Conservation (phyloP, 192 early-diverging fungal genomes). For the Coemansia asiatica region DNA sequence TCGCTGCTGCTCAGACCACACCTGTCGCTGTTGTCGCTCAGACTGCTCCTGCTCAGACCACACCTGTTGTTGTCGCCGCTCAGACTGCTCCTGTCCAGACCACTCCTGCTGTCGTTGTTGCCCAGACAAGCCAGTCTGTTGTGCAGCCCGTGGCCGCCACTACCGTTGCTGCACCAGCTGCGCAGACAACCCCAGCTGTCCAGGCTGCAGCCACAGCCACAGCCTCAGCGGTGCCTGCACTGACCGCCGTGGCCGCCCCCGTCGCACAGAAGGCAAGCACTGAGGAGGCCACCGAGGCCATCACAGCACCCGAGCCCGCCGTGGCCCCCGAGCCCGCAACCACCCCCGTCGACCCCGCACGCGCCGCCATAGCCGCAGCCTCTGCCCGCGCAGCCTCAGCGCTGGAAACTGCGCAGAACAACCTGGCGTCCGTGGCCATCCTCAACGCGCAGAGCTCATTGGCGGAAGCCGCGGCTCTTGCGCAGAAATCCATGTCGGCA, state of each 20-base stretch:
- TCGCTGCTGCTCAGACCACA: constrained; percentile 23
- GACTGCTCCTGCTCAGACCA: constrained; percentile 19
- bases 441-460: constrained; percentile 12
- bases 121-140: constrained; percentile 5
- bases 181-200: constrained; percentile 4
- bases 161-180: neutral
- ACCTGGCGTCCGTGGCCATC: constrained; percentile 10
- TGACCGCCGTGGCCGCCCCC: neutral
- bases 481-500: constrained; percentile 17
- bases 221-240: neutral
- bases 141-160: constrained; percentile 1
- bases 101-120: neutral
- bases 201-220: neutral
- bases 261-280: neutral
- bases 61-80: neutral
- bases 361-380: neutral
- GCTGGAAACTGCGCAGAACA: constrained; percentile 1
- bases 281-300: neutral
- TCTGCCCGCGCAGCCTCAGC: neutral
- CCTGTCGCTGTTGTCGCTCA: neutral
- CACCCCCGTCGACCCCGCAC: neutral
- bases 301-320: neutral
- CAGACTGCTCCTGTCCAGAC: constrained; percentile 19
- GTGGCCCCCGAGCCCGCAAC: constrained; percentile 1
- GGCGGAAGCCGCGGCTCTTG: constrained; percentile 15